phyloP scores from a whole-genome alignment of 2,329 filamentous ascomycete genomes.

The Arthrobotrys conoides region DNA sequence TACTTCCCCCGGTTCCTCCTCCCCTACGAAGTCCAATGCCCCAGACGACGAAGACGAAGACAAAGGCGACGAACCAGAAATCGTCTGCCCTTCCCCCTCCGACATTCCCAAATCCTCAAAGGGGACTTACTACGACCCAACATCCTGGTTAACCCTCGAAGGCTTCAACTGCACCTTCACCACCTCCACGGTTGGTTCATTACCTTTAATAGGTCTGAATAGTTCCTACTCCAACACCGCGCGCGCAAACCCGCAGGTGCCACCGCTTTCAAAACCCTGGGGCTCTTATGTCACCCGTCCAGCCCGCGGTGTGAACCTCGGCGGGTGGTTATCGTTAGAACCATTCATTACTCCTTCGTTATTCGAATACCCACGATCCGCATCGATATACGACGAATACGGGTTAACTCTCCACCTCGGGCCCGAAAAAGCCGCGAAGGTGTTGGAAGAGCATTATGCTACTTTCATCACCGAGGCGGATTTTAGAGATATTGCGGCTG shows the following conservation, averaged over 20 bases:
- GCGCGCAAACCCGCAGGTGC: slow-evolving; percentile 84
- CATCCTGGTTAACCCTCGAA: slow-evolving; percentile 87
- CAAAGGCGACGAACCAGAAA: slow-evolving; percentile 11
- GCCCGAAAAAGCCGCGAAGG: slow-evolving; percentile 73
- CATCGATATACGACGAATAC: slow-evolving; percentile 89
- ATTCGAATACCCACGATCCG: slow-evolving; percentile 73
- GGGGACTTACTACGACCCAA: slow-evolving; percentile 86
- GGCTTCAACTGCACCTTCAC: slow-evolving; percentile 98
- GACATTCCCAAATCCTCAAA: slow-evolving; percentile 41
- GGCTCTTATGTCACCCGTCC: slow-evolving; percentile 81
- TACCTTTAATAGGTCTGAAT: slow-evolving; percentile 90
- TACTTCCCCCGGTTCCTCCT: slow-evolving; percentile 6
- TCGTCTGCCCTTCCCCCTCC: slow-evolving; percentile 31
- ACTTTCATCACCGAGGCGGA: slow-evolving; percentile 87
- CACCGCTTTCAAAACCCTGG: slow-evolving; percentile 81
- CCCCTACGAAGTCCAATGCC: not conserved
- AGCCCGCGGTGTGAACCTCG: slow-evolving; percentile 90
- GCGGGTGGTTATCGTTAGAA: slow-evolving; percentile 93
- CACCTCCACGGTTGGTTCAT: slow-evolving; percentile 81
- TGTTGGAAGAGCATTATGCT: slow-evolving; percentile 91
- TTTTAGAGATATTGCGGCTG: slow-evolving; percentile 85
- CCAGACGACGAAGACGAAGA: slow-evolving; percentile 19
- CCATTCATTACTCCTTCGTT: slow-evolving; percentile 96
- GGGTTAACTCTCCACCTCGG: slow-evolving; percentile 82
- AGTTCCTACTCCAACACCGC: slow-evolving; percentile 87